Conservation (phyloP, 1,284 basidiomycete genomes). For the Neotropicomus parvogracilis region DNA sequence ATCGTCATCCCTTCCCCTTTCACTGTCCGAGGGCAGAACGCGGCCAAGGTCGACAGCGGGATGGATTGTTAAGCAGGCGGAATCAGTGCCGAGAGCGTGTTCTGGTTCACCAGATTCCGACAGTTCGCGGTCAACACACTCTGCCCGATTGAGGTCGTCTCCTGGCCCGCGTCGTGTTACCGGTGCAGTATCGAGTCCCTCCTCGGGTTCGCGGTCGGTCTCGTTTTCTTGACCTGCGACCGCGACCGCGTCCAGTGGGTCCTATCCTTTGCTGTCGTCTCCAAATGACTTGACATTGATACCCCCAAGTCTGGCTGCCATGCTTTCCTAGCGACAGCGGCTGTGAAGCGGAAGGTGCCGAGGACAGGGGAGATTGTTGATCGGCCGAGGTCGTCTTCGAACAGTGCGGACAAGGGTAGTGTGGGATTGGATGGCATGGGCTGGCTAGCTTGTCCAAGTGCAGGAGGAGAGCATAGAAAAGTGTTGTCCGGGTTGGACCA, state of each 20-base stretch:
- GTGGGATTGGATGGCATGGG: conserved; percentile 9
- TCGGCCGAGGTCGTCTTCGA: conserved; percentile 25
- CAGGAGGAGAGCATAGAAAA: conserved; percentile 8
- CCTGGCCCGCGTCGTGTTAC: conserved; percentile 11
- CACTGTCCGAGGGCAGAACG: conserved; percentile 14
- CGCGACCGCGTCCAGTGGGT: conserved; percentile 4
- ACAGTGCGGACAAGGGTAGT: conserved; percentile 19
- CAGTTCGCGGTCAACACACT: neutral
- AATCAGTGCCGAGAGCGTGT: neutral
- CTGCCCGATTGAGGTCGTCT: conserved; percentile 20
- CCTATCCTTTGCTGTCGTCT: conserved; percentile 16
- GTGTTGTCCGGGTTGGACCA: conserved; percentile 9
- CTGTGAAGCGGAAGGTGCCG: conserved; percentile 24
- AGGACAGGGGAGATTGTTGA: conserved; percentile 31
- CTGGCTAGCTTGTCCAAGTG: conserved; percentile 16
- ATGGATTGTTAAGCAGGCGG: conserved; percentile 7
- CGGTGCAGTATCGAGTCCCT: conserved; percentile 5
- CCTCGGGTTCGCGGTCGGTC: conserved; percentile 9
- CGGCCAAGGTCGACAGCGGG: neutral
- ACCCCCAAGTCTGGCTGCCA: conserved; percentile 9
- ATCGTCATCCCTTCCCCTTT: conserved; percentile 20
- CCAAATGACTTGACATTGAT: neutral
- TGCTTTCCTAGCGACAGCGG: conserved; percentile 24
- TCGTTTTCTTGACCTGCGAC: conserved; percentile 13
- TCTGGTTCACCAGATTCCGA: conserved; percentile 1